Conservation (phyloP, 2,329 filamentous ascomycete species). For the Penicillium sp. region DNA sequence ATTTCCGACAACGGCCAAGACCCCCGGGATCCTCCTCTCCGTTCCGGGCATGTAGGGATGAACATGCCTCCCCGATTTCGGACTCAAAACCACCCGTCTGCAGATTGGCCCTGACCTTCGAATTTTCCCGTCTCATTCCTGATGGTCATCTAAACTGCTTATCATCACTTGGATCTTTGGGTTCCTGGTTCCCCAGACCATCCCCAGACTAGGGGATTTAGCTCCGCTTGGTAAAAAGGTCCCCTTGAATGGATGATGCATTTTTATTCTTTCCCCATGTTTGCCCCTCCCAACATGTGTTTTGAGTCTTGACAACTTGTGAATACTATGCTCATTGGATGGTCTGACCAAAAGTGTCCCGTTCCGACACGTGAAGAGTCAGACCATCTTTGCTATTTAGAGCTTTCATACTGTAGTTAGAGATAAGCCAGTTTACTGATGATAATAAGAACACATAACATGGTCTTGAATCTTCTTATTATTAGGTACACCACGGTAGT, state of each 20-base stretch:
- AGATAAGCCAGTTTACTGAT: conserved; percentile 15
- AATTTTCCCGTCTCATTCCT: conserved; percentile 25
- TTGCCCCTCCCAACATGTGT: neutral
- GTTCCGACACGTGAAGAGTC: conserved; percentile 13
- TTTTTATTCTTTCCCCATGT: neutral
- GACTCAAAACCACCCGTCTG: conserved; percentile 18
- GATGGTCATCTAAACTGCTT: conserved; percentile 28
- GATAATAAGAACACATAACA: conserved; percentile 24
- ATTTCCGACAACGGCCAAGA: conserved; percentile 36
- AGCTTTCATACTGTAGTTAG: neutral
- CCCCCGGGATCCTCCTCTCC: conserved; percentile 22
- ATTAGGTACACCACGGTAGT: no score
- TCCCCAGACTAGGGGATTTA: conserved; percentile 6
- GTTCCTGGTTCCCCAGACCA: conserved; percentile 7
- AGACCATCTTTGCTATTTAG: no score
- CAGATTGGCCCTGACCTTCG: conserved; percentile 17
- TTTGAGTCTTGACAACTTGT: neutral
- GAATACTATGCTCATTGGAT: no score
- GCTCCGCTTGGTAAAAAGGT: neutral
- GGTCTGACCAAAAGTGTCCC: conserved; percentile 5
- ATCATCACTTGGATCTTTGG: conserved; percentile 17
- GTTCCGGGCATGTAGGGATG: conserved; percentile 5
- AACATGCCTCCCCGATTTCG: conserved; percentile 28
- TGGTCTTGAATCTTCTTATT: no score
- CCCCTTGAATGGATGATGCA: neutral